Percentiles rank a stretch among this genome's conserved stretches.
Evolutionary conservation across 352 stramenopile species (phyloP).

Genomic region (Globisporangium rhizosaccharum): DNA sequence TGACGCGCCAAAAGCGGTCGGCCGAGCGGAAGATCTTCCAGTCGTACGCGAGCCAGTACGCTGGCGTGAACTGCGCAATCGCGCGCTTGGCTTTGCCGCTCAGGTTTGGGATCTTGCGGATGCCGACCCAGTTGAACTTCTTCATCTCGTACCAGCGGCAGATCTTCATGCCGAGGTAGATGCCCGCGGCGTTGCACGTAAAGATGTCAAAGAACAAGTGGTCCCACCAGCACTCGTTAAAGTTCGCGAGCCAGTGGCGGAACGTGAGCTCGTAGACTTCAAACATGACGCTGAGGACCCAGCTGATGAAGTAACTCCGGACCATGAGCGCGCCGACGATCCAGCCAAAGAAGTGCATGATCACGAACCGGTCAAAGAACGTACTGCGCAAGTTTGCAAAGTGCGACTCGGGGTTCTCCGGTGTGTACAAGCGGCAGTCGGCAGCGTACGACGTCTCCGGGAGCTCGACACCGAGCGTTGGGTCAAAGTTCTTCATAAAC

Average conservation of each 20-base stretch:
- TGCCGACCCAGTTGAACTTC: slow-evolving; percentile 87
- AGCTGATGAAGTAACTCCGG: slow-evolving; percentile 78
- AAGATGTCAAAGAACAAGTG: slow-evolving; percentile 92
- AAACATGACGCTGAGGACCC: slow-evolving; percentile 80
- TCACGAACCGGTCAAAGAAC: slow-evolving; percentile 84
- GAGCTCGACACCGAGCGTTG: slow-evolving; percentile 64
- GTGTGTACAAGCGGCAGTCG: slow-evolving; percentile 85
- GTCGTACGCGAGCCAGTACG: slow-evolving; percentile 89
- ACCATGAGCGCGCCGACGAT: slow-evolving; percentile 86
- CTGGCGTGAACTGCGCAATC: slow-evolving; percentile 86
- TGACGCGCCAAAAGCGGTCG: slow-evolving; percentile 86
- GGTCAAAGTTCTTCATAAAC: slow-evolving; percentile 85
- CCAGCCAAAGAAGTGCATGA: slow-evolving; percentile 90
- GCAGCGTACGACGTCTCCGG: slow-evolving; percentile 77
- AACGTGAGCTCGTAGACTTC: slow-evolving; percentile 88
- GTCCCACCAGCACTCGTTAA: slow-evolving; percentile 96
- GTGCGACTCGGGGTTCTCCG: slow-evolving; percentile 72
- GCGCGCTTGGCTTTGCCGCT: slow-evolving; percentile 77
- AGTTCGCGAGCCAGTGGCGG: slow-evolving; percentile 90
- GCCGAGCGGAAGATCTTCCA: slow-evolving; percentile 93
- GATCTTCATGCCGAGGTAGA: slow-evolving; percentile 86
- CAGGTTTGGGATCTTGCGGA: slow-evolving; percentile 79
- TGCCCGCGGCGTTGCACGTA: slow-evolving; percentile 91
- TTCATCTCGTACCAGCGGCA: slow-evolving; percentile 86
- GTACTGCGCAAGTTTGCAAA: slow-evolving; percentile 79